Conservation (phyloP, 2,329 filamentous ascomycete species). For the Ustulina deusta region DNA sequence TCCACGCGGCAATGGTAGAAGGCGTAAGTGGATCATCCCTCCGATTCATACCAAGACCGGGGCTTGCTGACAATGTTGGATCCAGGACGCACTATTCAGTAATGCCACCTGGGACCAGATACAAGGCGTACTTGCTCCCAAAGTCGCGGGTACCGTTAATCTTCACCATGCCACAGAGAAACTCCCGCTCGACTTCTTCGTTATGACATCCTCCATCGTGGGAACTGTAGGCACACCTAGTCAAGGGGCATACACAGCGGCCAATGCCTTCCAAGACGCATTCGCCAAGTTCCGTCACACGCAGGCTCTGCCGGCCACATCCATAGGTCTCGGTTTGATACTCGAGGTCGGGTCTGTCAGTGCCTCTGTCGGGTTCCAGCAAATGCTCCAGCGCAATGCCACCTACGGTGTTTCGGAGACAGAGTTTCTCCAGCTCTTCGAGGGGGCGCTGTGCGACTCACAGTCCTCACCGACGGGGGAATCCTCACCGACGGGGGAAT, state of each 20-base stretch:
- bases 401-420: conserved; percentile 25
- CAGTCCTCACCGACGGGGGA: neutral
- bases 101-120: conserved; percentile 20
- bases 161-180: conserved; percentile 26
- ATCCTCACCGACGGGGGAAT: neutral
- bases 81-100: conserved; percentile 26
- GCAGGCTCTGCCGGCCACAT: conserved; percentile 14
- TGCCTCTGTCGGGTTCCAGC: neutral
- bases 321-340: conserved; percentile 26
- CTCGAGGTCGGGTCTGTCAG: conserved; percentile 28
- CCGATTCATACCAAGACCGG: neutral
- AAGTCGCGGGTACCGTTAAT: conserved; percentile 28
- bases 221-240: conserved; percentile 36
- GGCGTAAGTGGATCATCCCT: conserved; percentile 18
- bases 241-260: conserved; percentile 26
- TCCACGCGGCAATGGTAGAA: conserved; percentile 44
- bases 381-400: conserved; percentile 25
- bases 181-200: conserved; percentile 34
- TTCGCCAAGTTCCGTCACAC: conserved; percentile 20
- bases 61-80: conserved; percentile 9
- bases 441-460: conserved; percentile 22
- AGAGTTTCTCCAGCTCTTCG: conserved; percentile 29
- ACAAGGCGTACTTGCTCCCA: conserved; percentile 24
- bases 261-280: conserved; percentile 30
- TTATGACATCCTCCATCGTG: conserved; percentile 28